A percentile compares a stretch with the other conserved stretches of the same genome.
phyloP scores from a whole-genome alignment of 441 rosid genomes.

The Raphanus hybrid region DNA sequence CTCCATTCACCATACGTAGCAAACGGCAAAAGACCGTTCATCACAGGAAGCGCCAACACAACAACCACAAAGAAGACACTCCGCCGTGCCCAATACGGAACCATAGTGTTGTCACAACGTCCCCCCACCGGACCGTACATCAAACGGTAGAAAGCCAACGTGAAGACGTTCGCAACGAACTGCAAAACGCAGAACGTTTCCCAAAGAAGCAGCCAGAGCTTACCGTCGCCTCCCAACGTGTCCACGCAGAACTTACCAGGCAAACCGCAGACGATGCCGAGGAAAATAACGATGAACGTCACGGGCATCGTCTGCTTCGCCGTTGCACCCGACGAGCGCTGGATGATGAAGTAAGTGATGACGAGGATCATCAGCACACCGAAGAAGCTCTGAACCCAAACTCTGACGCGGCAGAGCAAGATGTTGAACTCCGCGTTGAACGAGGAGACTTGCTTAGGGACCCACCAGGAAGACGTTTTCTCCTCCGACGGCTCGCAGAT shows the following conservation, averaged over 20 bases:
- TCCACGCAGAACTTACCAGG: constrained; percentile 85
- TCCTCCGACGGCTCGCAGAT: constrained; percentile 63
- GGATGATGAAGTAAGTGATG: constrained; percentile 60
- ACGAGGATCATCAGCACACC: constrained; percentile 70
- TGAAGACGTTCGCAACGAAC: constrained; percentile 56
- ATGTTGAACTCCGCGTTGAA: constrained; percentile 57
- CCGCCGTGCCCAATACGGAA: constrained; percentile 77
- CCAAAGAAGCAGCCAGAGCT: constrained; percentile 79
- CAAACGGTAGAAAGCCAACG: constrained; percentile 48
- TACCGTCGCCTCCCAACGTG: constrained; percentile 80
- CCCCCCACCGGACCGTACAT: constrained; percentile 62
- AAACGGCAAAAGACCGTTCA: constrained; percentile 80
- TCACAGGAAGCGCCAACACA: constrained; percentile 58
- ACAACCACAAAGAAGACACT: constrained; percentile 48
- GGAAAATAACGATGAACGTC: constrained; percentile 65
- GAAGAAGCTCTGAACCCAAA: constrained; percentile 64
- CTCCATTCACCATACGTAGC: constrained; percentile 74
- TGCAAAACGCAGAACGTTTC: constrained; percentile 69
- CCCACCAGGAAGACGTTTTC: constrained; percentile 71
- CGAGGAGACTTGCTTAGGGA: constrained; percentile 51
- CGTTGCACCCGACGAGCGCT: constrained; percentile 52
- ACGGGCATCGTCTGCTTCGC: constrained; percentile 73
- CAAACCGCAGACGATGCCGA: constrained; percentile 74
- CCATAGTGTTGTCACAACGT: background rate
- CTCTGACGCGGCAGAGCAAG: constrained; percentile 62